A percentile compares a stretch with the other conserved stretches of the same genome.
phyloP scores from a whole-genome alignment of 495 filamentous ascomycete genomes.

The Trichoderma asperelloides region DNA sequence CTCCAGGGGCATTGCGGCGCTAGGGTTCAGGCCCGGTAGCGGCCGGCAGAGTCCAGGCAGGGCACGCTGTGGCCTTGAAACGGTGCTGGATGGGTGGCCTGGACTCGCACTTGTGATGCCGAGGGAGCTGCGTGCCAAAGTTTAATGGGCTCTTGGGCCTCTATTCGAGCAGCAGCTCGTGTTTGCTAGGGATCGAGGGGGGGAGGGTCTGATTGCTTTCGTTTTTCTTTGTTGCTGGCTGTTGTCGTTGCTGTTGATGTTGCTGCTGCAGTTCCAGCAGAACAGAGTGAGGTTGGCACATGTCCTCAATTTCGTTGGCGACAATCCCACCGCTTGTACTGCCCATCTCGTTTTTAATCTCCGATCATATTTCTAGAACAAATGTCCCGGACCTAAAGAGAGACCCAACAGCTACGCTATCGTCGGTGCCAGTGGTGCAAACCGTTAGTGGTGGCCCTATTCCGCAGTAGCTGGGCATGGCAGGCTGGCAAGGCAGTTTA shows the following conservation, averaged over 20 bases:
- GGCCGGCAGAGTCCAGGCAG: not conserved
- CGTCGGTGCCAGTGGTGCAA: not conserved
- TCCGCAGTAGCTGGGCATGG: too few species aligned
- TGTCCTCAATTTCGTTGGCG: not conserved
- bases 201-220: too few species aligned
- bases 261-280: not conserved
- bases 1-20: constrained; percentile 1
- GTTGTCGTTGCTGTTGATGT: too few species aligned
- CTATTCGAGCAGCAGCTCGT: too few species aligned
- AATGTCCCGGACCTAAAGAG: not conserved
- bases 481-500: not conserved
- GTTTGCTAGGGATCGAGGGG: too few species aligned
- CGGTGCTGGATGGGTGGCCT: too few species aligned
- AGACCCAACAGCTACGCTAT: not conserved
- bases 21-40: constrained; percentile 2
- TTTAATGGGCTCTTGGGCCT: too few species aligned
- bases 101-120: too few species aligned
- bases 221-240: too few species aligned
- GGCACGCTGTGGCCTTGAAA: too few species aligned
- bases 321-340: not conserved
- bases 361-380: not conserved
- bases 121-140: too few species aligned
- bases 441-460: not conserved
- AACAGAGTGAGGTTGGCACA: not conserved
- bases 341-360: not conserved